Percentiles rank a stretch among this genome's conserved stretches.
phyloP scores from a whole-genome alignment of 352 stramenopile genomes.

The Globisporangium rhizosaccharum region DNA sequence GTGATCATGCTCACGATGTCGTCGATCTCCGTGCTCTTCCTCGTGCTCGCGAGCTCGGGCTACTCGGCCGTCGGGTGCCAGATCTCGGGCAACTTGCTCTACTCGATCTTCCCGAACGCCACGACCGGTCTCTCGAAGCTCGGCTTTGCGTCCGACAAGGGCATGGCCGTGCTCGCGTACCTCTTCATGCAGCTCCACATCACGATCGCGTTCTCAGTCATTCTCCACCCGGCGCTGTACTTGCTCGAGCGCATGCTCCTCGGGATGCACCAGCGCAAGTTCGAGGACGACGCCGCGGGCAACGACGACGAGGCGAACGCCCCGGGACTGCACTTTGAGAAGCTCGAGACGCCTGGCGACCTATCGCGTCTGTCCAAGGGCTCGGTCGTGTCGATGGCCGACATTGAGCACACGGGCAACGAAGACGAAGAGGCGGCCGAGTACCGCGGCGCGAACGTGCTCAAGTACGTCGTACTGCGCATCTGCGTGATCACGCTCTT shows the following conservation, averaged over 20 bases:
- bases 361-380: slow-evolving; percentile 6
- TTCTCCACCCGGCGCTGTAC: slow-evolving; percentile 19
- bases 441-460: slow-evolving; percentile 26
- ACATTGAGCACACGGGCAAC: slow-evolving; percentile 12
- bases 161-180: slow-evolving; percentile 14
- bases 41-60: slow-evolving; percentile 10
- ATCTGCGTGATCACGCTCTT: slow-evolving; percentile 27
- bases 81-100: slow-evolving; percentile 35
- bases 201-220: slow-evolving; percentile 23
- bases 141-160: slow-evolving; percentile 13
- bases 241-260: slow-evolving; percentile 20
- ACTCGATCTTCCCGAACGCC: slow-evolving; percentile 34
- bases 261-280: slow-evolving; percentile 16
- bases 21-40: slow-evolving; percentile 21
- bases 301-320: slow-evolving; percentile 11
- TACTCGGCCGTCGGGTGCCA: slow-evolving; percentile 15
- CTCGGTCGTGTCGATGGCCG: slow-evolving; percentile 21
- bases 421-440: slow-evolving; percentile 16
- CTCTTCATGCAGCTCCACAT: slow-evolving; percentile 25
- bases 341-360: slow-evolving; percentile 1
- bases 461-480: slow-evolving; percentile 18
- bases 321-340: not conserved
- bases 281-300: not conserved
- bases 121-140: slow-evolving; percentile 23
- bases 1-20: slow-evolving; percentile 18